phyloP scores from a whole-genome alignment of 306 rosid species.

The Prunus davidiana region DNA sequence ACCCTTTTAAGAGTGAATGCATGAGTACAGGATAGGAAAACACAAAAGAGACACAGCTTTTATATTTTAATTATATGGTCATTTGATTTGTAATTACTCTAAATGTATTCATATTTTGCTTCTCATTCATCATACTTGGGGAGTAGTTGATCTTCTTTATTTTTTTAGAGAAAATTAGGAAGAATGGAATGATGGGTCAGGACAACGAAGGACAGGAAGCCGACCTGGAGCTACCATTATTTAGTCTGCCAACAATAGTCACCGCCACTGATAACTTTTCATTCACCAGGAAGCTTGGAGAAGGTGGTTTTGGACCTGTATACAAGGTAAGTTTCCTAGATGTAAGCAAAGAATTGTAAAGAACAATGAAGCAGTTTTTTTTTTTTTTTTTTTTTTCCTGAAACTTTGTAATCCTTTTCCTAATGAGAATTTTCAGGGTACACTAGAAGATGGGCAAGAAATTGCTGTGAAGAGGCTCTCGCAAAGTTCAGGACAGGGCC shows the following conservation, averaged over 20 bases:
- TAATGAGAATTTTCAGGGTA: constrained; percentile 26
- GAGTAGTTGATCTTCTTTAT: background rate
- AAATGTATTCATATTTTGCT: background rate
- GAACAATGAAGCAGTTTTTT: background rate
- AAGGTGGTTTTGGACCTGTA: constrained; percentile 49
- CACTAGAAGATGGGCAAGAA: constrained; percentile 37
- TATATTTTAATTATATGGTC: background rate
- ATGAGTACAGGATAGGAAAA: background rate
- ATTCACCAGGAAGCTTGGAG: constrained; percentile 32
- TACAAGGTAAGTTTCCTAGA: constrained; percentile 23
- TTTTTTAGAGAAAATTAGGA: background rate
- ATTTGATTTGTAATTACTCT: background rate
- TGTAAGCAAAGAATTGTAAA: background rate
- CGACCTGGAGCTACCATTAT: constrained; percentile 36
- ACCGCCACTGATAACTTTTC: constrained; percentile 40
- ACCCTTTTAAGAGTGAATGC: background rate
- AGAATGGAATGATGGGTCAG: background rate
- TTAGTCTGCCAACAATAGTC: constrained; percentile 29
- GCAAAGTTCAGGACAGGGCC: constrained; percentile 36
- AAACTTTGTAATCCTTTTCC: background rate
- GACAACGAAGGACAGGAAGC: constrained; percentile 2
- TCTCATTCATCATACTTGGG: background rate
- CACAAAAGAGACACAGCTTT: background rate
- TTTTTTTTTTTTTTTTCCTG: background rate
- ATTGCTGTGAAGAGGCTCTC: constrained; percentile 54